Conservation (phyloP, 2,329 filamentous ascomycete genomes). For the Pleoardoris graminearum region DNA sequence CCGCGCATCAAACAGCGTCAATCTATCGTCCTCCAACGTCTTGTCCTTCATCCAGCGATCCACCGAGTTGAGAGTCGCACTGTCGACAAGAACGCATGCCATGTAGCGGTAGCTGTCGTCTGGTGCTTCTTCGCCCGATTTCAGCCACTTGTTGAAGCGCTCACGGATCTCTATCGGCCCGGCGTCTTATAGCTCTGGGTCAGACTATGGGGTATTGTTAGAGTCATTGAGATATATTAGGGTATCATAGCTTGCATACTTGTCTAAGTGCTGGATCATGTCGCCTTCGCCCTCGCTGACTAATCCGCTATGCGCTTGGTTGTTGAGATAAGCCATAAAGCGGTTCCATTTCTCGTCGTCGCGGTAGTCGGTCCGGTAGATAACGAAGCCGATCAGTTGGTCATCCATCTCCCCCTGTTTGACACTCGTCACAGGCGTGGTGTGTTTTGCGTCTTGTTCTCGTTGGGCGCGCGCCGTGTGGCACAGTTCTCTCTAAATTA, state of each 20-base stretch:
- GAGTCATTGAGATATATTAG: background rate
- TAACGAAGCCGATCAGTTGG: background rate
- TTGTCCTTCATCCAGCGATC: background rate
- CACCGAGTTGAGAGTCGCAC: background rate
- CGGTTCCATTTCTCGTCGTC: background rate
- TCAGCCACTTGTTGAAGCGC: slow-evolving; percentile 2
- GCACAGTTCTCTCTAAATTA: too few species aligned
- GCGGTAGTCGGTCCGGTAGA: slow-evolving; percentile 6
- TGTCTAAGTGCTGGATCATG: background rate
- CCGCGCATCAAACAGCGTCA: background rate
- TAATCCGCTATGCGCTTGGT: background rate
- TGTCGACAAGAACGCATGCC: slow-evolving; percentile 1
- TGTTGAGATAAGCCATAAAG: slow-evolving; percentile 1
- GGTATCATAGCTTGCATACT: background rate
- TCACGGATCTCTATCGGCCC: background rate
- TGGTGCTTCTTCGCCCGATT: background rate
- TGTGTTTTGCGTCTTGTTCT: too few species aligned
- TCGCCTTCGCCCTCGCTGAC: background rate
- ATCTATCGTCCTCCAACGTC: background rate
- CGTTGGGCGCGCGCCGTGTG: too few species aligned
- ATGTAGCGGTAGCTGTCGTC: background rate
- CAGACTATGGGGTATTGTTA: background rate
- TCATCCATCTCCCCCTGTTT: background rate
- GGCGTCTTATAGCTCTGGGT: background rate
- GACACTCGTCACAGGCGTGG: too few species aligned